These are phyloP conservation scores for Lizanozyma gosingica DNA, from an alignment of 1,139 yeast species.

Conservation along the genomic window DNA sequence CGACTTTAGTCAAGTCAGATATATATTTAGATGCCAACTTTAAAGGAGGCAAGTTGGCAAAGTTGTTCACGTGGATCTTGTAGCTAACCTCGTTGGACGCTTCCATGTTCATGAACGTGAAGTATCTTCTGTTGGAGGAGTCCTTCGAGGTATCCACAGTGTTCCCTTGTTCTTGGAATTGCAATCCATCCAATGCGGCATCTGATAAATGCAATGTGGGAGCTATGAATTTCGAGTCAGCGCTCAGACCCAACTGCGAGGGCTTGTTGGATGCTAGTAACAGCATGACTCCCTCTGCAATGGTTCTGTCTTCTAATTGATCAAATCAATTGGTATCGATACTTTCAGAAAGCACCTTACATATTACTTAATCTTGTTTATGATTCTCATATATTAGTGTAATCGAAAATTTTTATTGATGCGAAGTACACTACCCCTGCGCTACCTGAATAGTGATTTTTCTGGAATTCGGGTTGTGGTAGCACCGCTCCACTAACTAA, in stretches of 20 bases:
- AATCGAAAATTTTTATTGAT: no score
- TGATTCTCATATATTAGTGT: no score
- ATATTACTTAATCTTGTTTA: no score
- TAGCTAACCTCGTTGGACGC: slow-evolving; percentile 35
- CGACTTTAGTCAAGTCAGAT: slow-evolving; percentile 36
- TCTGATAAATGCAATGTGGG: slow-evolving; percentile 30
- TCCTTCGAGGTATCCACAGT: slow-evolving; percentile 13
- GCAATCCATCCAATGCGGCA: slow-evolving; percentile 22
- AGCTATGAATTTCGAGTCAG: slow-evolving; percentile 19
- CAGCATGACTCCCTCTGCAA: background rate
- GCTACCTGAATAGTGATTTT: no score
- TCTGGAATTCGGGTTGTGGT: no score
- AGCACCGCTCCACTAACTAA: no score
- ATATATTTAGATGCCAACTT: slow-evolving; percentile 37
- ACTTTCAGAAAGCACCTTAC: no score
- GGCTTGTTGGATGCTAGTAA: background rate
- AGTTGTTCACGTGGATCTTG: slow-evolving; percentile 36
- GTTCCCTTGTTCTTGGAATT: slow-evolving; percentile 27
- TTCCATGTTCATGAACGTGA: slow-evolving; percentile 29
- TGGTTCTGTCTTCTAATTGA: slow-evolving; percentile 2
- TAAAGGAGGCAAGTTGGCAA: slow-evolving; percentile 34
- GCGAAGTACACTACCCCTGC: no score
- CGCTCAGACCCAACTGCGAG: background rate
- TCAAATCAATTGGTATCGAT: background rate
- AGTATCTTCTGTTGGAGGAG: slow-evolving; percentile 23